Percentiles rank a stretch among this genome's conserved stretches.
Evolutionary conservation across 2,329 filamentous ascomycete genomes (phyloP).

Genomic region (Sporothrix curviconia): DNA sequence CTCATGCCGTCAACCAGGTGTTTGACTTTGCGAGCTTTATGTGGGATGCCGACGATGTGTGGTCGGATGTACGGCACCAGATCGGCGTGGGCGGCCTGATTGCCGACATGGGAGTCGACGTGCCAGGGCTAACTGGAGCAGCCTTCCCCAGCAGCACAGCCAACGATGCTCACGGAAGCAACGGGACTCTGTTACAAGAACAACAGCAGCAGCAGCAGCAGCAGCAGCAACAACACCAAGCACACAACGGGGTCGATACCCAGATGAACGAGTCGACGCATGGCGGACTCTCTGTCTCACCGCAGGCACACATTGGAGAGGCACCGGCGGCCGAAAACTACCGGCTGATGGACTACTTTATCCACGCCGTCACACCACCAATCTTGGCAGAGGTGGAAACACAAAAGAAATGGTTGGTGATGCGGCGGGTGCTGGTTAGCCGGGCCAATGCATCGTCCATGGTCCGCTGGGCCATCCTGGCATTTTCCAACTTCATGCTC

Average conservation of each 20-base stretch:
- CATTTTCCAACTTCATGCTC: slow-evolving; percentile 43
- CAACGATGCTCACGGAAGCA: slow-evolving; percentile 9
- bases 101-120: neutral
- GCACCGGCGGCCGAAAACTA: slow-evolving; percentile 27
- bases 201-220: too few relatives aligned
- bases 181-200: neutral
- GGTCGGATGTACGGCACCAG: slow-evolving; percentile 25
- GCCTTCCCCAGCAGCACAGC: slow-evolving; percentile 20
- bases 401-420: slow-evolving; percentile 44
- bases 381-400: slow-evolving; percentile 48
- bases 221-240: too few relatives aligned
- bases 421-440: slow-evolving; percentile 40
- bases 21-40: slow-evolving; percentile 45
- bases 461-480: slow-evolving; percentile 42
- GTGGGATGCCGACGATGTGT: slow-evolving; percentile 36
- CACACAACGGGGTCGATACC: neutral
- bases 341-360: slow-evolving; percentile 42
- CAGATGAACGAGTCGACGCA: neutral
- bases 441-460: slow-evolving; percentile 42
- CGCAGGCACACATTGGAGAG: slow-evolving; percentile 3
- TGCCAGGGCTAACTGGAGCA: neutral
- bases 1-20: slow-evolving; percentile 33
- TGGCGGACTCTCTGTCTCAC: slow-evolving; percentile 15
- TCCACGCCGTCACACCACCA: slow-evolving; percentile 42
- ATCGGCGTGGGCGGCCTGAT: neutral